A percentile compares a stretch with the other conserved stretches of the same genome.
These are phyloP conservation scores for Acanthamoeba healyi DNA, from an alignment of 208 protist genomes.

Conservation along the genomic window DNA sequence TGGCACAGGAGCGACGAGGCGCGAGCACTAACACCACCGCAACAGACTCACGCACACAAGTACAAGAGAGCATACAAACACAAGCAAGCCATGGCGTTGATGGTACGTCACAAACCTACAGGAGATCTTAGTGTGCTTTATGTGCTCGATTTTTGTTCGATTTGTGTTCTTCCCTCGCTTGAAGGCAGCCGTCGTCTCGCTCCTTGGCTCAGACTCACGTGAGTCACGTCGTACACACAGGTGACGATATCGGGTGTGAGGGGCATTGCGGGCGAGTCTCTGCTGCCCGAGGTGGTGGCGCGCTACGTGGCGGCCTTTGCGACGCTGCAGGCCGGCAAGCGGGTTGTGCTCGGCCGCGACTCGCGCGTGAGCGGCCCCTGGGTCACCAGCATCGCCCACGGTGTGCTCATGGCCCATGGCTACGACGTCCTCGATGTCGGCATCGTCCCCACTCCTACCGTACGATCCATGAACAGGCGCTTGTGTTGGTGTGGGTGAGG, in stretches of 20 bases:
- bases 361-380: slow-evolving; percentile 87
- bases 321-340: slow-evolving; percentile 37
- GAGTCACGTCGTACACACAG: too few species aligned
- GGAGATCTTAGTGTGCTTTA: too few species aligned
- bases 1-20: too few species aligned
- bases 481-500: too few species aligned
- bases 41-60: too few species aligned
- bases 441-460: slow-evolving; percentile 91
- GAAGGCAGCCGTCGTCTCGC: too few species aligned
- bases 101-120: too few species aligned
- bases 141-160: not conserved
- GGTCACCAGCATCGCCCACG: slow-evolving; percentile 74
- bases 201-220: not conserved
- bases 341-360: slow-evolving; percentile 88
- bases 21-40: too few species aligned
- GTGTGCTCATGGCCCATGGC: slow-evolving; percentile 75
- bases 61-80: not conserved
- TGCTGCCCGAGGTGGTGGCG: slow-evolving; percentile 78
- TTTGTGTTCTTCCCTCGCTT: not conserved
- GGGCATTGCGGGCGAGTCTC: slow-evolving; percentile 84
- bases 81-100: slow-evolving; percentile 18
- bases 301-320: slow-evolving; percentile 84
- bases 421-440: slow-evolving; percentile 85
- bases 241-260: slow-evolving; percentile 76
- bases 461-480: not conserved